Evolutionary conservation across 2,329 filamentous ascomycete species (phyloP).

Genomic region (Talaromyces funiculosus): DNA sequence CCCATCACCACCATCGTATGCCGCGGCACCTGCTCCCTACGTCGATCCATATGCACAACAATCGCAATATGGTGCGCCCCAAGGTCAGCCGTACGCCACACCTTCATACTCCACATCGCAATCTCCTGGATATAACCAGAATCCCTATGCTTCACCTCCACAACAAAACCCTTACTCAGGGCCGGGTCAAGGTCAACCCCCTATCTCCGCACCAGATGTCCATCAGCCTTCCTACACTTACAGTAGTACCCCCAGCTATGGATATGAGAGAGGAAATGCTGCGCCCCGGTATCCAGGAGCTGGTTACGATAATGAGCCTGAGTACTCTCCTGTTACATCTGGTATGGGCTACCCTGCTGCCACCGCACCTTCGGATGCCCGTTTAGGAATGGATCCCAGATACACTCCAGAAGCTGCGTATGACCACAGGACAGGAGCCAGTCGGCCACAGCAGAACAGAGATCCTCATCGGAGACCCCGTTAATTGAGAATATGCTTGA

Average conservation of each 20-base stretch:
- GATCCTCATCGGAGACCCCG: constrained; percentile 35
- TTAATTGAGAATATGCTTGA: constrained; percentile 17
- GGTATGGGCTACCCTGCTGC: constrained; percentile 35
- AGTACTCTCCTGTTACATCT: constrained; percentile 37
- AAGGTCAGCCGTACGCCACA: constrained; percentile 30
- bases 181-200: constrained; percentile 29
- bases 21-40: constrained; percentile 30
- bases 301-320: constrained; percentile 37
- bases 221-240: constrained; percentile 36
- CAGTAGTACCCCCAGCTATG: constrained; percentile 27
- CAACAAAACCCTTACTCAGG: constrained; percentile 18
- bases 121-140: constrained; percentile 20
- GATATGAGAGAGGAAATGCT: constrained; percentile 35
- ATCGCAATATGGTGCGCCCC: constrained; percentile 27
- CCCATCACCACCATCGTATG: constrained; percentile 33
- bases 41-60: constrained; percentile 33
- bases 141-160: constrained; percentile 29
- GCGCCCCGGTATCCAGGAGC: constrained; percentile 39
- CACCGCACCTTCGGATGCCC: constrained; percentile 36
- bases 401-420: constrained; percentile 36
- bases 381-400: constrained; percentile 41
- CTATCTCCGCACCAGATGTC: constrained; percentile 35
- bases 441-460: constrained; percentile 36
- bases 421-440: constrained; percentile 27
- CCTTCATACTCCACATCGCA: constrained; percentile 14